phyloP scores from a whole-genome alignment of 108 stramenopile species.

The Cyclotella choctawhatcheeana region DNA sequence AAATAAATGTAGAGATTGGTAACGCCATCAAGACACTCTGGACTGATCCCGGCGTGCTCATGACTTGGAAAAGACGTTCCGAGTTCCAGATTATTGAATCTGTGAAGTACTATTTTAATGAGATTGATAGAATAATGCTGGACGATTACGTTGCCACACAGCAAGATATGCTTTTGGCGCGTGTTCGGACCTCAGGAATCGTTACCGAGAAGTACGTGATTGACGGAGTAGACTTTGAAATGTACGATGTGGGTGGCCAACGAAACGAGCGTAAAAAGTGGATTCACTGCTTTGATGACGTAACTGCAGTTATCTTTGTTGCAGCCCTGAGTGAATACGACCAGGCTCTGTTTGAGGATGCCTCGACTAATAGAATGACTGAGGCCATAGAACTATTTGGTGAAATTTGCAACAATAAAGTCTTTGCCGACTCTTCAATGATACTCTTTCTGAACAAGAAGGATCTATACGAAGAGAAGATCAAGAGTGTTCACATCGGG shows the following conservation, averaged over 20 bases:
- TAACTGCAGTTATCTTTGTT: conserved; percentile 99
- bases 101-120: conserved; percentile 78
- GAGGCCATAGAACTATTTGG: conserved; percentile 95
- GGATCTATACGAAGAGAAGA: conserved; percentile 98
- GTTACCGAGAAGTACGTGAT: conserved; percentile 89
- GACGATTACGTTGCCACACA: conserved; percentile 81
- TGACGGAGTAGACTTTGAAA: conserved; percentile 92
- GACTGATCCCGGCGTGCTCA: conserved; percentile 62
- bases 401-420: conserved; percentile 94
- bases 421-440: conserved; percentile 92
- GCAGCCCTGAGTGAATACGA: conserved; percentile 97
- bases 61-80: conserved; percentile 74
- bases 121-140: conserved; percentile 71
- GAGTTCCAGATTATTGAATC: conserved; percentile 86
- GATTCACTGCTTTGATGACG: conserved; percentile 95
- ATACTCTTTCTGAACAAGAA: conserved; percentile 98
- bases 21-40: conserved; percentile 67
- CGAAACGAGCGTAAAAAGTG: conserved; percentile 91
- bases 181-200: conserved; percentile 96
- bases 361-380: conserved; percentile 93
- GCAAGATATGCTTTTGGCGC: conserved; percentile 96
- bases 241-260: conserved; percentile 96
- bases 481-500: conserved; percentile 80
- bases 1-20: conserved; percentile 56
- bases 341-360: conserved; percentile 95